A percentile compares a stretch with the other conserved stretches of the same genome.
These are phyloP conservation scores for Claviceps digitariae DNA, from an alignment of 2,329 filamentous ascomycete species.

Conservation along the genomic window DNA sequence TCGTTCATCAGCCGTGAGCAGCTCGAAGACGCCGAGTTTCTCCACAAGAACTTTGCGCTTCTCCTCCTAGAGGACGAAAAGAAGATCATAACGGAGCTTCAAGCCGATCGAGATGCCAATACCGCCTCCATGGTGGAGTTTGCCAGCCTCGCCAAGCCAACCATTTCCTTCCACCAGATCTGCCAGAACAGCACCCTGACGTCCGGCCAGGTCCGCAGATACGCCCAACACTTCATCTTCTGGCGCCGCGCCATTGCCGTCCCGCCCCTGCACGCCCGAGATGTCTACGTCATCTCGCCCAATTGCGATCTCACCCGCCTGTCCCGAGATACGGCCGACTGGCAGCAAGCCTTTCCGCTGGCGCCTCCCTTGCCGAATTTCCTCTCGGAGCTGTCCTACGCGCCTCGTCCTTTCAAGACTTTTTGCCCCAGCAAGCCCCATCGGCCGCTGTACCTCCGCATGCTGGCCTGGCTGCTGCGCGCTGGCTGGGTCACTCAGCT, in stretches of 20 bases:
- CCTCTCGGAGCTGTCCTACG: conserved; percentile 67
- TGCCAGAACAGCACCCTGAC: conserved; percentile 59
- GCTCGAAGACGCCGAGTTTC: conserved; percentile 48
- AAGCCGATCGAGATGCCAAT: conserved; percentile 62
- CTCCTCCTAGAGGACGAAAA: conserved; percentile 74
- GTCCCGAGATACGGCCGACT: conserved; percentile 53
- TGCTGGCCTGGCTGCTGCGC: conserved; percentile 85
- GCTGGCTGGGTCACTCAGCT: conserved; percentile 91
- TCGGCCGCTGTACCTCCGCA: conserved; percentile 74
- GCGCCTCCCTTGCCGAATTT: conserved; percentile 76
- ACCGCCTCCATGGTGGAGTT: conserved; percentile 70
- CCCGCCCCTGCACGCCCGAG: conserved; percentile 75
- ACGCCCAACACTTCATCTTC: conserved; percentile 87
- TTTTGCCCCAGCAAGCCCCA: conserved; percentile 82
- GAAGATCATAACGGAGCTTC: conserved; percentile 57
- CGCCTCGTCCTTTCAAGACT: conserved; percentile 67
- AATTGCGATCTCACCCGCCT: conserved; percentile 70
- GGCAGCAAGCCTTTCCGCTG: conserved; percentile 67
- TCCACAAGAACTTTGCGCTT: conserved; percentile 78
- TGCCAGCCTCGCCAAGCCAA: conserved; percentile 59
- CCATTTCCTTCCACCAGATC: conserved; percentile 56
- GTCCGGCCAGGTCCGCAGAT: conserved; percentile 67
- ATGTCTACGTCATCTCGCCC: conserved; percentile 83
- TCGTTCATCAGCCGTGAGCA: conserved; percentile 57
- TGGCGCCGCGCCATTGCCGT: conserved; percentile 90